Evolutionary conservation across 2,329 filamentous ascomycete species (phyloP).

Genomic region (Aureobasidium melanogenum): DNA sequence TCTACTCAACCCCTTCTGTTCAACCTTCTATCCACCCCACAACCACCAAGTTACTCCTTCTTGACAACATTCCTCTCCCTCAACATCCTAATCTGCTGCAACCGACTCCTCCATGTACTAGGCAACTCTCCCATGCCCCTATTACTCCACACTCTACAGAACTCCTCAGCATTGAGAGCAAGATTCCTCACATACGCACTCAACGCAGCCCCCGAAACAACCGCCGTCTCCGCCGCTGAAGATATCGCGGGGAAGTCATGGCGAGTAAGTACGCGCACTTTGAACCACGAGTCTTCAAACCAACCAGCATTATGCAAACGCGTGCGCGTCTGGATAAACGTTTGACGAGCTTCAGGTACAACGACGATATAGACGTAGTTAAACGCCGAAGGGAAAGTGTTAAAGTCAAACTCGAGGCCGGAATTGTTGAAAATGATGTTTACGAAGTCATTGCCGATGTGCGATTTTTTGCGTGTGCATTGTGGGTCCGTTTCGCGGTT

Average conservation of each 20-base stretch:
- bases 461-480: conserved; percentile 73
- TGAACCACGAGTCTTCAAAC: conserved; percentile 48
- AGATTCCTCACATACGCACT: conserved; percentile 80
- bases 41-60: not conserved
- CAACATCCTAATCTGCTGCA: conserved; percentile 75
- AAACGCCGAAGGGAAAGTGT: conserved; percentile 90
- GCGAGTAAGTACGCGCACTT: conserved; percentile 81
- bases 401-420: conserved; percentile 76
- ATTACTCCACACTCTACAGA: conserved; percentile 79
- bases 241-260: conserved; percentile 87
- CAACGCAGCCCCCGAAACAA: conserved; percentile 73
- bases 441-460: conserved; percentile 96
- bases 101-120: conserved; percentile 79
- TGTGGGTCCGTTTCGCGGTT: conserved; percentile 65
- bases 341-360: conserved; percentile 71
- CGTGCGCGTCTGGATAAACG: conserved; percentile 58
- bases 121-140: conserved; percentile 58
- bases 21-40: too few relatives aligned
- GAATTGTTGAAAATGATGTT: conserved; percentile 98
- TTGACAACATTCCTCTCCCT: conserved; percentile 47
- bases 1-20: not conserved
- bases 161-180: conserved; percentile 87
- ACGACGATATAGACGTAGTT: conserved; percentile 97
- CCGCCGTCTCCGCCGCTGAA: conserved; percentile 78
- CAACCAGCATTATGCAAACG: conserved; percentile 33